Conservation (phyloP, 495 filamentous ascomycete species). For the Clohesyomyces aquaticus region DNA sequence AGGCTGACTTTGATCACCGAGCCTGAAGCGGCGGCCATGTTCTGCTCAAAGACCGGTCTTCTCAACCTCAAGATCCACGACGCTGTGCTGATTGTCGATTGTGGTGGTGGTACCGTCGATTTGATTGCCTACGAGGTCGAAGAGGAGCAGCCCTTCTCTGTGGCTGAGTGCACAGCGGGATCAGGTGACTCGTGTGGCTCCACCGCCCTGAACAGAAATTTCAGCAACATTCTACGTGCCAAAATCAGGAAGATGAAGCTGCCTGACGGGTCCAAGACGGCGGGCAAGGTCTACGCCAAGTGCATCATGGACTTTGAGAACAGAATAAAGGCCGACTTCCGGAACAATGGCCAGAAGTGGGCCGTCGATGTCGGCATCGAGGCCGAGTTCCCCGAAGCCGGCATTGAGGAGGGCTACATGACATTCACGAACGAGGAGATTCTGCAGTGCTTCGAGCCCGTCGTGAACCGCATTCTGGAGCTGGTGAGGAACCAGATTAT, state of each 20-base stretch:
- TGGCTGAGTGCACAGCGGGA: constrained; percentile 74
- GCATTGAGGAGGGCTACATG: constrained; percentile 79
- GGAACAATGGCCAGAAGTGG: constrained; percentile 81
- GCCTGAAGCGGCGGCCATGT: constrained; percentile 72
- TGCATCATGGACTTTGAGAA: constrained; percentile 84
- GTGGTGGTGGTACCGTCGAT: constrained; percentile 75
- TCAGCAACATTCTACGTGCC: constrained; percentile 72
- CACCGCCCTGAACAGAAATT: constrained; percentile 74
- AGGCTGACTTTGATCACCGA: constrained; percentile 72
- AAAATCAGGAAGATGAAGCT: constrained; percentile 82
- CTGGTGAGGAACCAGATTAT: constrained; percentile 78
- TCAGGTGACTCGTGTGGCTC: constrained; percentile 77
- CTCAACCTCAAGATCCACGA: constrained; percentile 75
- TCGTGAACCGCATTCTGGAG: constrained; percentile 74
- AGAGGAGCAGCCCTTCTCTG: constrained; percentile 74
- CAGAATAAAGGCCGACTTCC: constrained; percentile 77
- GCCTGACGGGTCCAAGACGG: constrained; percentile 73
- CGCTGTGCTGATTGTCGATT: constrained; percentile 74
- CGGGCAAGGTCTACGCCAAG: constrained; percentile 74
- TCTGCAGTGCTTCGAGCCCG: constrained; percentile 76
- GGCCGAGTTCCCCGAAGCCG: constrained; percentile 74
- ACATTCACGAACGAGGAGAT: constrained; percentile 83
- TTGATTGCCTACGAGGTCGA: constrained; percentile 78
- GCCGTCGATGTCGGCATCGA: constrained; percentile 77
- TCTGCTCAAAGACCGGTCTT: constrained; percentile 74